Conservation (phyloP, 2,329 filamentous ascomycete species). For the Ophiocordyceps camponoti-rufipedis region DNA sequence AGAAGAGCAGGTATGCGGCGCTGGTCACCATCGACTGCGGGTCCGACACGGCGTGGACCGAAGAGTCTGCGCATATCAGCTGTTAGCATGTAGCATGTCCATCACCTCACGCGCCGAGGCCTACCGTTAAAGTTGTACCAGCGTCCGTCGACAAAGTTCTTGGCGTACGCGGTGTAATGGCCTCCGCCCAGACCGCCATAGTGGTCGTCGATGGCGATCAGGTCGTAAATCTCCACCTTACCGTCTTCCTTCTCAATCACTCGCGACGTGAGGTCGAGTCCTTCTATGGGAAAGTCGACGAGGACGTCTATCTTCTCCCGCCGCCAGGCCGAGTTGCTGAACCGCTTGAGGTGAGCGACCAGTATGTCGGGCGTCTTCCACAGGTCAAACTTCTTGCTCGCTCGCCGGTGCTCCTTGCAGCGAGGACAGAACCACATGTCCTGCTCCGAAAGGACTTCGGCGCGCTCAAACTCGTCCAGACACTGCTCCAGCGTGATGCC, state of each 20-base stretch:
- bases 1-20: constrained; percentile 87
- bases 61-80: constrained; percentile 41
- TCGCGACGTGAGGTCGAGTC: constrained; percentile 62
- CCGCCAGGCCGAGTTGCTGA: constrained; percentile 66
- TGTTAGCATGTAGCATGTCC: no score
- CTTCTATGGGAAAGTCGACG: constrained; percentile 82
- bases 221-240: constrained; percentile 73
- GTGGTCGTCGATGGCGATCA: constrained; percentile 93
- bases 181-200: constrained; percentile 85
- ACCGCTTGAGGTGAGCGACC: constrained; percentile 87
- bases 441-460: constrained; percentile 82
- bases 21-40: constrained; percentile 47
- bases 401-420: constrained; percentile 83
- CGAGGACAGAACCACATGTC: constrained; percentile 96
- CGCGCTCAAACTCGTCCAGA: constrained; percentile 83
- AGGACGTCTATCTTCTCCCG: constrained; percentile 82
- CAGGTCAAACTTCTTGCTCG: constrained; percentile 90
- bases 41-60: constrained; percentile 43
- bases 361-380: constrained; percentile 96
- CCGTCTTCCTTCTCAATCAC: constrained; percentile 66
- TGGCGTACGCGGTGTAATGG: constrained; percentile 88
- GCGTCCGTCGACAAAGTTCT: constrained; percentile 72
- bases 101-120: constrained; percentile 8
- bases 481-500: constrained; percentile 82
- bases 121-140: constrained; percentile 97